Evolutionary conservation across 2,329 filamentous ascomycete species (phyloP).

Genomic region (Albophoma yamanashiensis): DNA sequence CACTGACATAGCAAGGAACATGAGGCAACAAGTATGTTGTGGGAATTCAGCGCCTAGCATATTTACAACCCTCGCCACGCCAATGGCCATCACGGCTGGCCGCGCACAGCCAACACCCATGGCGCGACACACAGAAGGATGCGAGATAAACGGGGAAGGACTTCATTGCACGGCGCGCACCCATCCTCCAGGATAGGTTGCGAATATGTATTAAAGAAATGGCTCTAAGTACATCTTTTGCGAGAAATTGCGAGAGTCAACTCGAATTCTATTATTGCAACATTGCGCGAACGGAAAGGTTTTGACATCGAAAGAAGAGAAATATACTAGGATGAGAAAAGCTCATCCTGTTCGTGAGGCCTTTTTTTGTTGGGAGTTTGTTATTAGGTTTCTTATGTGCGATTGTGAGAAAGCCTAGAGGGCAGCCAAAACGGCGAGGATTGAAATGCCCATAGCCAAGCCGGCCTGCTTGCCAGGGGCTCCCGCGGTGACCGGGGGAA

Average conservation of each 20-base stretch:
- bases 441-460: not conserved
- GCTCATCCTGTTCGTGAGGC: not conserved
- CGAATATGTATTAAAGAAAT: no score
- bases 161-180: no score
- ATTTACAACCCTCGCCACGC: not conserved
- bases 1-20: not conserved
- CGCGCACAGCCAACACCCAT: not conserved
- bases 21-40: not conserved
- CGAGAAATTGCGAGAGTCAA: no score
- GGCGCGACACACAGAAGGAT: not conserved
- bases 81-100: not conserved
- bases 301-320: not conserved
- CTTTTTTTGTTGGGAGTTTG: no score
- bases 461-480: not conserved
- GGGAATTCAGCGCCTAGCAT: not conserved
- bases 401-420: not conserved
- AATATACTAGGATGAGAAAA: not conserved
- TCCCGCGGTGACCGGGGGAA: not conserved
- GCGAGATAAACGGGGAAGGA: no score
- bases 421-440: not conserved
- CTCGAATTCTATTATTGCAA: no score
- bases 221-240: not conserved
- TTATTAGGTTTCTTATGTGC: no score
- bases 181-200: no score
- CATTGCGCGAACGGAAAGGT: no score